These are phyloP conservation scores for Lentinula guzmanii DNA, from an alignment of 768 basidiomycete genomes.

Conservation along the genomic window DNA sequence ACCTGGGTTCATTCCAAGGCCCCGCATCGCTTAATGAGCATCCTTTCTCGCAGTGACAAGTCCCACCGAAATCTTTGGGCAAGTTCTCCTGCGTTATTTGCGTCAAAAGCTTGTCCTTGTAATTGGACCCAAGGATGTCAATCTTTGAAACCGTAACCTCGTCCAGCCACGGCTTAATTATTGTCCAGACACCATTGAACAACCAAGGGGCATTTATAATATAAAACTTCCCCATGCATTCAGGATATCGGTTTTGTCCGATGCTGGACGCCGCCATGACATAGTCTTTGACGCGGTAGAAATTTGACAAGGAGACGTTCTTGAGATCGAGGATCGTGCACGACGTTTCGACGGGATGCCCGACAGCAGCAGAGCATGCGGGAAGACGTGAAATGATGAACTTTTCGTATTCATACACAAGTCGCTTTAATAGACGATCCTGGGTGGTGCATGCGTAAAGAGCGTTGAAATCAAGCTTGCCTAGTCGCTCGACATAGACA, in stretches of 20 bases:
- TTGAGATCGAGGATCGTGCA: constrained; percentile 96
- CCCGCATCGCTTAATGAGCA: constrained; percentile 89
- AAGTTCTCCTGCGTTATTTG: constrained; percentile 85
- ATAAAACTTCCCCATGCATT: constrained; percentile 97
- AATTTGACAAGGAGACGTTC: constrained; percentile 62
- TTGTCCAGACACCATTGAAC: constrained; percentile 81
- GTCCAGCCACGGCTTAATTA: constrained; percentile 93
- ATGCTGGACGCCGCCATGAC: constrained; percentile 69
- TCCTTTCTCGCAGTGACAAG: constrained; percentile 69
- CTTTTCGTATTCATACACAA: constrained; percentile 92
- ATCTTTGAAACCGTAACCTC: constrained; percentile 95
- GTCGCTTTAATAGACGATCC: constrained; percentile 83
- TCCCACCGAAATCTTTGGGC: constrained; percentile 81
- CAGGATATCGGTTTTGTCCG: constrained; percentile 89
- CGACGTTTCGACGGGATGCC: constrained; percentile 91
- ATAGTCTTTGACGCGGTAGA: constrained; percentile 92
- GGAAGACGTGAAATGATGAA: constrained; percentile 78
- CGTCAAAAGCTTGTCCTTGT: constrained; percentile 67
- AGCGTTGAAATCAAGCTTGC: constrained; percentile 79
- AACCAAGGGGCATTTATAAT: constrained; percentile 97
- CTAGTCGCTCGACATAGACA: constrained; percentile 90
- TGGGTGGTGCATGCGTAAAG: constrained; percentile 79
- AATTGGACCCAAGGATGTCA: constrained; percentile 73
- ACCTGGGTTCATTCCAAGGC: constrained; percentile 64
- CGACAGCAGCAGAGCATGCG: constrained; percentile 61